These are phyloP conservation scores for Drosera spatulata DNA, from an alignment of 179 eudicot genomes.

Conservation along the genomic window DNA sequence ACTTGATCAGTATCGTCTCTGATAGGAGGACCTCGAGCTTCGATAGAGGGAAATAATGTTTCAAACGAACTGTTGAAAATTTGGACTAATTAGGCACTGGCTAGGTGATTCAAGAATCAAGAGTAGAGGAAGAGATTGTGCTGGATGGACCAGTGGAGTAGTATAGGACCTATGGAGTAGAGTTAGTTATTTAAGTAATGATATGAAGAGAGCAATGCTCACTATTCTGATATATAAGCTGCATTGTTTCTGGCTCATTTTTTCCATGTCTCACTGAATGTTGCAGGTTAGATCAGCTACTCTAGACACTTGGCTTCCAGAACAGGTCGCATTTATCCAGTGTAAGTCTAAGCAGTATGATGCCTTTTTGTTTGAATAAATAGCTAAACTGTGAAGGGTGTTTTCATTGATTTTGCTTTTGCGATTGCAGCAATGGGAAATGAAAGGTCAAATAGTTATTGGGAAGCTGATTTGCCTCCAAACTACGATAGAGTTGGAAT, in stretches of 20 bases:
- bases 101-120: no score
- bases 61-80: no score
- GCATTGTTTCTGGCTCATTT: background rate
- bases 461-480: conserved; percentile 98
- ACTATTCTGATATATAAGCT: no score
- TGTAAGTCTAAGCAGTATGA: conserved; percentile 32
- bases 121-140: no score
- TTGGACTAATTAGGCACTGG: no score
- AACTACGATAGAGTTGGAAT: conserved; percentile 98
- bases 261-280: background rate
- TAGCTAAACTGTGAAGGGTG: background rate
- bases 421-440: conserved; percentile 65
- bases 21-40: no score
- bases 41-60: no score
- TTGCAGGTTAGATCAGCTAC: conserved; percentile 96
- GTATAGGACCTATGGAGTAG: no score
- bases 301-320: conserved; percentile 99
- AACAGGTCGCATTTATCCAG: conserved; percentile 91
- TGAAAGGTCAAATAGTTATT: conserved; percentile 78
- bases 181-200: no score
- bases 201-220: no score
- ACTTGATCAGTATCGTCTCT: no score
- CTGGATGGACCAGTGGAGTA: no score
- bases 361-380: background rate
- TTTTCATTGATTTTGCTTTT: conserved; percentile 1